Percentiles rank a stretch among this genome's conserved stretches.
phyloP scores from a whole-genome alignment of 768 basidiomycete genomes.

The Tulasnella sp. region DNA sequence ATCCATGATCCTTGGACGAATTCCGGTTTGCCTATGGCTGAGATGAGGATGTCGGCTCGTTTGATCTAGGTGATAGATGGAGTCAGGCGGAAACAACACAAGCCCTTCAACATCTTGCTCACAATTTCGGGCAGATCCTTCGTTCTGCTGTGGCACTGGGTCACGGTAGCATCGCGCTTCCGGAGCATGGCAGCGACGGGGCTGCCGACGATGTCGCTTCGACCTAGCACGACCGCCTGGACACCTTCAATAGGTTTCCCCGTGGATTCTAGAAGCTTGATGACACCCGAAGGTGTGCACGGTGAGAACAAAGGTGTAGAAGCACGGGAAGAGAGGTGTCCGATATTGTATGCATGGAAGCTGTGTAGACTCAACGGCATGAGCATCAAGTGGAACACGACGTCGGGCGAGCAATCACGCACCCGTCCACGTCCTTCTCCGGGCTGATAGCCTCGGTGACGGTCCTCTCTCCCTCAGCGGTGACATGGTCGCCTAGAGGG shows the following conservation, averaged over 20 bases:
- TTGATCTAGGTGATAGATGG: conserved; percentile 46
- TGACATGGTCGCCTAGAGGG: conserved; percentile 76
- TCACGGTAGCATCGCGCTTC: conserved; percentile 88
- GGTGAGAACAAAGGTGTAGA: conserved; percentile 83
- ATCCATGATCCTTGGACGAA: conserved; percentile 90
- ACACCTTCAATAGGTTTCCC: conserved; percentile 64
- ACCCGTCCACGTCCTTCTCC: conserved; percentile 97
- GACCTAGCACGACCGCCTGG: conserved; percentile 84
- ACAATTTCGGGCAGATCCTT: conserved; percentile 71
- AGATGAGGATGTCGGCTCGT: conserved; percentile 83
- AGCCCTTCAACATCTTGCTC: conserved; percentile 22
- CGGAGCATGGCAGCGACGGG: conserved; percentile 87
- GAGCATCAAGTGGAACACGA: neutral
- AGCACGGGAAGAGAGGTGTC: conserved; percentile 83
- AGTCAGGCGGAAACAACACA: neutral
- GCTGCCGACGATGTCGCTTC: conserved; percentile 95
- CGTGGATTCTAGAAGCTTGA: conserved; percentile 83
- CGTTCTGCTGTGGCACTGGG: conserved; percentile 91
- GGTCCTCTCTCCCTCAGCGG: conserved; percentile 67
- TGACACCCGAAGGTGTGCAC: conserved; percentile 90
- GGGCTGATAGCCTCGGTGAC: conserved; percentile 94
- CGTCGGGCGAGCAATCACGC: conserved; percentile 19
- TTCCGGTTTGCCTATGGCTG: conserved; percentile 90
- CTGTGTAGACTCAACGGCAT: conserved; percentile 30
- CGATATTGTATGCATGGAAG: conserved; percentile 98